Evolutionary conservation across 257 asterid genomes (phyloP).

Genomic region (Cinchona pubescens): DNA sequence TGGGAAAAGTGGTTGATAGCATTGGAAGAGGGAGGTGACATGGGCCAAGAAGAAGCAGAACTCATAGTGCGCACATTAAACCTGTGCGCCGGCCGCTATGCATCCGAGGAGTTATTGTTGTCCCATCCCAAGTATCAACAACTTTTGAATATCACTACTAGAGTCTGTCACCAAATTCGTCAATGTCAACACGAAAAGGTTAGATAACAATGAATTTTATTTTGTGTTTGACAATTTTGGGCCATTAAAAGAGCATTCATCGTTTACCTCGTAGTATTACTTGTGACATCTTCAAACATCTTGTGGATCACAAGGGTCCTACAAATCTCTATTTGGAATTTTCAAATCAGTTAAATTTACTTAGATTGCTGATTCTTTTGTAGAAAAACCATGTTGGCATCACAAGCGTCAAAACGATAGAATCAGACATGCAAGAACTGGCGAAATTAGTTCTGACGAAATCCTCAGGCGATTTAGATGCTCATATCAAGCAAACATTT

Average conservation of each 20-base stretch:
- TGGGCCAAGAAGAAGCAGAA: constrained; percentile 44
- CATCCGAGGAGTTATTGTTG: constrained; percentile 24
- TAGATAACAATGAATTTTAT: background rate
- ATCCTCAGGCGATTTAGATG: constrained; percentile 31
- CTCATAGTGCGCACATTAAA: constrained; percentile 48
- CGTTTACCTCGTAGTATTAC: background rate
- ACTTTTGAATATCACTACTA: constrained; percentile 33
- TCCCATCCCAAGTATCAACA: constrained; percentile 48
- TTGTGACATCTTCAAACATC: background rate
- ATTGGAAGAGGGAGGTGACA: constrained; percentile 25
- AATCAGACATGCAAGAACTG: constrained; percentile 54
- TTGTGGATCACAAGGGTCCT: background rate
- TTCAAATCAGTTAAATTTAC: too few species aligned
- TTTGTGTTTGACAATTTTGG: background rate
- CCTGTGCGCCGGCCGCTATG: constrained; percentile 13
- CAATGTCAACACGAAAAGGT: constrained; percentile 45
- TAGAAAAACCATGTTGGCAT: constrained; percentile 7
- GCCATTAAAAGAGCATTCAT: background rate
- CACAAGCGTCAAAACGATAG: constrained; percentile 34
- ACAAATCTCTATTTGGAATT: too few species aligned
- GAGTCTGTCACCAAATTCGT: constrained; percentile 43
- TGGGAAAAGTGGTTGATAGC: constrained; percentile 69
- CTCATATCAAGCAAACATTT: constrained; percentile 48
- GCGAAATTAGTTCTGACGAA: constrained; percentile 51
- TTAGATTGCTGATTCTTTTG: background rate